Percentiles rank a stretch among this genome's conserved stretches.
Evolutionary conservation across 2,329 filamentous ascomycete genomes (phyloP).

Genomic region (Fusarium poae): DNA sequence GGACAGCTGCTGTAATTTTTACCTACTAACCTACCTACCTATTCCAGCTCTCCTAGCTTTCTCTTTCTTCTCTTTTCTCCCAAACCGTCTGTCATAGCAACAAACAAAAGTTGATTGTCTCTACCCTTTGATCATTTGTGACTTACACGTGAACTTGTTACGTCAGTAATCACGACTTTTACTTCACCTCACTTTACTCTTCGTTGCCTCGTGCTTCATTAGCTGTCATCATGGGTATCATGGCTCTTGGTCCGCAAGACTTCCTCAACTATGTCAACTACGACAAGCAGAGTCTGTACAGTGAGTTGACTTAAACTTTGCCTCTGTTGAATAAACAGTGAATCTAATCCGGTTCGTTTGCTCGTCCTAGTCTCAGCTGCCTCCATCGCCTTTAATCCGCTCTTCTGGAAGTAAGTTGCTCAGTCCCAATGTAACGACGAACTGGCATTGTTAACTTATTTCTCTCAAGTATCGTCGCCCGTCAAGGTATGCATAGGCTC

Average conservation of each 20-base stretch:
- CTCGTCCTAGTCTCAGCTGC: conserved; percentile 77
- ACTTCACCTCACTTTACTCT: conserved; percentile 11
- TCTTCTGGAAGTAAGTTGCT: conserved; percentile 96
- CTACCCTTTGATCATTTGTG: conserved; percentile 14
- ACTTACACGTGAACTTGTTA: conserved; percentile 36
- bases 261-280: conserved; percentile 76
- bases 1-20: neutral
- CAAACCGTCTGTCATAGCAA: conserved; percentile 1
- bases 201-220: conserved; percentile 7
- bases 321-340: conserved; percentile 6
- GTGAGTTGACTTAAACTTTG: conserved; percentile 61
- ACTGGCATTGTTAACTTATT: conserved; percentile 52
- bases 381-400: conserved; percentile 92
- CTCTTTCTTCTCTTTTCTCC: conserved; percentile 12
- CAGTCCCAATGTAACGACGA: conserved; percentile 4
- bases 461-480: conserved; percentile 77
- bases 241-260: conserved; percentile 58
- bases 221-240: conserved; percentile 56
- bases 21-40: conserved; percentile 5
- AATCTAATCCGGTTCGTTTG: conserved; percentile 34
- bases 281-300: conserved; percentile 72
- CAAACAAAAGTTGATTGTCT: neutral
- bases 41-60: conserved; percentile 22
- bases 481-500: conserved; percentile 71
- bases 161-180: conserved; percentile 35